Base-by-base conservation (phyloP, 2,329 filamentous ascomycete genomes). In the Trichoderma koningii region DNA sequence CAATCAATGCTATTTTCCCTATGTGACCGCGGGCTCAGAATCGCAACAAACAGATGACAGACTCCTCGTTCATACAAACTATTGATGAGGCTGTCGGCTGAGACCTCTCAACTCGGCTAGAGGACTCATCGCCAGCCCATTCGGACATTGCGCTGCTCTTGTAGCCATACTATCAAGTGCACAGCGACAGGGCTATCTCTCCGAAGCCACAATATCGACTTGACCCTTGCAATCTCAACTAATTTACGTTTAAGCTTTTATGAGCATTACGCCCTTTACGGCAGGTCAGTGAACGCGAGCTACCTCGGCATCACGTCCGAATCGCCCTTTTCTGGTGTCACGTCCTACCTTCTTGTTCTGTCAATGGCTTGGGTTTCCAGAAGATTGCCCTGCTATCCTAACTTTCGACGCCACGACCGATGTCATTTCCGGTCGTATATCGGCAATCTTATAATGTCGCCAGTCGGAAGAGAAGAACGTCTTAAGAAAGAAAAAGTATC, bases 231-330 rank as follows among this genome's bases (percentile, higher is more conserved):
- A 63, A 63, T 45, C 48, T 50, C 53, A n/a, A 26, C 47, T 63
- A 47, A 63, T 63, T 47, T 38, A 63, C 23, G 34, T 51, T 61
- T 63, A 63, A 63, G 60, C 60, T 63, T 63, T 28, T 53, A 55
- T 47, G 53, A 12, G 38, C 28, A 30, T 44, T 17, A 21, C 59
- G 23, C 42, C 17, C 15, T 15, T 7, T 26, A 45, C 15, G 17
- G 7, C n/a, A 38, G 34, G 34, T 38, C 34, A 21, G 47, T 15
- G n/a, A 19, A 38, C 17, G 15, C 45, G 14, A 42, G 23, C 23
- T 51, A 51, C 21, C 28, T 60, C 56, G 56, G 59, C 17, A 62
- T 42, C 59, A n/a, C 7, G 41, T 12, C 59, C 59, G 38, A 62
- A 62, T 34, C 45, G 44, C 48, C n/a, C 38, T 34, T 45, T 52